These are phyloP conservation scores for Leccinum uliginosum DNA, from an alignment of 768 basidiomycete species.

Conservation along the genomic window DNA sequence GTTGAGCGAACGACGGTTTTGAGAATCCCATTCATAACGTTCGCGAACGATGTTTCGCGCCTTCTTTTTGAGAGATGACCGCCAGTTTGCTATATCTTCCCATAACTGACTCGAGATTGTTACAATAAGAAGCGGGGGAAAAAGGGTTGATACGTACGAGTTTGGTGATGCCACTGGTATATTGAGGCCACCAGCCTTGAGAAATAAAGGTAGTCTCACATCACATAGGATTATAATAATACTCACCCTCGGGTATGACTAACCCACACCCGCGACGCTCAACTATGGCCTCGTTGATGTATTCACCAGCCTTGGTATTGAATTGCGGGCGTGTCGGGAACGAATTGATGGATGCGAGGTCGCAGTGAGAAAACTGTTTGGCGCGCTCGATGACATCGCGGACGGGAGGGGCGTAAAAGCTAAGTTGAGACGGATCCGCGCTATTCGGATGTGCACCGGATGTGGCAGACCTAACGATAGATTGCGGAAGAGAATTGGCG, in stretches of 20 bases:
- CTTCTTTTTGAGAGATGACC: slow-evolving; percentile 1
- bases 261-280: background rate
- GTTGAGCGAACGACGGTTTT: background rate
- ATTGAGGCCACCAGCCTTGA: background rate
- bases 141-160: background rate
- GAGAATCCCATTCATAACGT: slow-evolving; percentile 1
- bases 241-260: background rate
- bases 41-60: background rate
- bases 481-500: too few relatives aligned
- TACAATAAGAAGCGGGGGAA: too few relatives aligned
- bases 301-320: background rate
- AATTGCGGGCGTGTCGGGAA: background rate
- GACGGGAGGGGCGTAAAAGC: too few relatives aligned
- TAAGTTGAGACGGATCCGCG: too few relatives aligned
- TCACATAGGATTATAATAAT: background rate
- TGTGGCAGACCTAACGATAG: too few relatives aligned
- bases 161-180: background rate
- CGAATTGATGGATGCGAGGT: too few relatives aligned
- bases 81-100: slow-evolving; percentile 5
- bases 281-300: background rate
- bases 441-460: too few relatives aligned
- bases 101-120: background rate
- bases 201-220: background rate
- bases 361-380: too few relatives aligned
- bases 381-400: too few relatives aligned